phyloP scores from a whole-genome alignment of 306 rosid genomes.

The Erythrophleum fordii region DNA sequence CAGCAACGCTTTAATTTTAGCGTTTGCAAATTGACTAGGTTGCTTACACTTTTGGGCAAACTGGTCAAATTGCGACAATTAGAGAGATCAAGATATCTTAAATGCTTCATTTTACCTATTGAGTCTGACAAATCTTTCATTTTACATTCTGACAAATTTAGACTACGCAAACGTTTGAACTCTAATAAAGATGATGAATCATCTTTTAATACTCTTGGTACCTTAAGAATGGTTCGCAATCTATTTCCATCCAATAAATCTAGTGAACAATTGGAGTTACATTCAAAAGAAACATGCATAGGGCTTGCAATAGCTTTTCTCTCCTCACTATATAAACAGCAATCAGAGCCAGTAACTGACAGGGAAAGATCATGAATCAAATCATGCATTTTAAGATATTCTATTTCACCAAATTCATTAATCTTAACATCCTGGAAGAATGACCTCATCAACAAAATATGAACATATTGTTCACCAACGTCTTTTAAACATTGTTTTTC shows the following conservation, averaged over 20 bases:
- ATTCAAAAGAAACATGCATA: background rate
- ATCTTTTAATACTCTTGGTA: background rate
- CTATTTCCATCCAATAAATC: background rate
- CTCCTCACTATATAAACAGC: background rate
- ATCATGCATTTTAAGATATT: background rate
- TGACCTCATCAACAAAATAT: background rate
- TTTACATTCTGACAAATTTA: background rate
- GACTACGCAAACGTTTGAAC: background rate
- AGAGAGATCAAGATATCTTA: constrained; percentile 29
- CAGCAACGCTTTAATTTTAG: background rate
- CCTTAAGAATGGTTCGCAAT: background rate
- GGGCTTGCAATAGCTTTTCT: background rate
- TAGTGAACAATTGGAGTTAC: background rate
- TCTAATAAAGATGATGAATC: background rate
- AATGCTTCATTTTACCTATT: background rate
- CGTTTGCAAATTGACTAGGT: background rate
- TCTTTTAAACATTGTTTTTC: background rate
- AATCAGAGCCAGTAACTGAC: background rate
- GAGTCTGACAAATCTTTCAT: background rate
- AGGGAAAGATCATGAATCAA: background rate
- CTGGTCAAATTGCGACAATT: background rate
- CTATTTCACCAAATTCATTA: background rate
- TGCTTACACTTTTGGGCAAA: background rate
- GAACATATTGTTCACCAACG: background rate
- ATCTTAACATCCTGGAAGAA: background rate